These are phyloP conservation scores for Aspergillus hortae DNA, from an alignment of 2,329 filamentous ascomycete genomes.

Conservation along the genomic window DNA sequence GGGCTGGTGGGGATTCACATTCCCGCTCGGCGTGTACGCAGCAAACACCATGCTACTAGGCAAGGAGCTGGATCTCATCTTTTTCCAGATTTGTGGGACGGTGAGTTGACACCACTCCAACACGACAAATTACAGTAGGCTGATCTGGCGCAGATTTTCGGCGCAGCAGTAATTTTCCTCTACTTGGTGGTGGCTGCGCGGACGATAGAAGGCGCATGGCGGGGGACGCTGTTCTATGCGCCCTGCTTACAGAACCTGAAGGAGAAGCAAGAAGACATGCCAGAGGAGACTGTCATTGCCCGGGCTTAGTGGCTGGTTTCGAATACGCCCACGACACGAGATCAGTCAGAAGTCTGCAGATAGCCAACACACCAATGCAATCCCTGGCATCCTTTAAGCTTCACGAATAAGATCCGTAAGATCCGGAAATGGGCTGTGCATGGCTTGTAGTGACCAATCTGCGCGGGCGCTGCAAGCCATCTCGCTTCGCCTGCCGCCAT, in stretches of 20 bases:
- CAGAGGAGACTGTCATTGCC: neutral
- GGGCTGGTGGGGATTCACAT: slow-evolving; percentile 59
- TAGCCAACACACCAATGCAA: neutral
- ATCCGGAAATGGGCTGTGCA: neutral
- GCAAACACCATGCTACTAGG: slow-evolving; percentile 38
- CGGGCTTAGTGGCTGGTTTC: too few relatives aligned
- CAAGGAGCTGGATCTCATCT: slow-evolving; percentile 47
- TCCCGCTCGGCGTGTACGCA: slow-evolving; percentile 52
- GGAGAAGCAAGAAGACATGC: slow-evolving; percentile 15
- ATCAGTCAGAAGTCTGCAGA: neutral
- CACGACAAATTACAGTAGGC: neutral
- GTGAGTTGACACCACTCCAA: slow-evolving; percentile 14
- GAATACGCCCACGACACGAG: neutral
- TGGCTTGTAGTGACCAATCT: neutral
- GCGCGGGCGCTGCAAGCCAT: neutral
- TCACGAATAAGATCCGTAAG: neutral
- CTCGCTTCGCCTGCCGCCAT: neutral
- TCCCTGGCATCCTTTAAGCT: too few relatives aligned
- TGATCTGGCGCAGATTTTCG: slow-evolving; percentile 37
- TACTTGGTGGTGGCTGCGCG: slow-evolving; percentile 49
- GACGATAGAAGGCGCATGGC: slow-evolving; percentile 44
- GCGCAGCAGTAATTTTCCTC: slow-evolving; percentile 45
- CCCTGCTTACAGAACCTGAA: slow-evolving; percentile 45
- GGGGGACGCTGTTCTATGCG: slow-evolving; percentile 48
- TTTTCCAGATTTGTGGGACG: slow-evolving; percentile 54